Base-by-base conservation (phyloP, 1,284 basidiomycete species). In the Thelephora terrestris region DNA sequence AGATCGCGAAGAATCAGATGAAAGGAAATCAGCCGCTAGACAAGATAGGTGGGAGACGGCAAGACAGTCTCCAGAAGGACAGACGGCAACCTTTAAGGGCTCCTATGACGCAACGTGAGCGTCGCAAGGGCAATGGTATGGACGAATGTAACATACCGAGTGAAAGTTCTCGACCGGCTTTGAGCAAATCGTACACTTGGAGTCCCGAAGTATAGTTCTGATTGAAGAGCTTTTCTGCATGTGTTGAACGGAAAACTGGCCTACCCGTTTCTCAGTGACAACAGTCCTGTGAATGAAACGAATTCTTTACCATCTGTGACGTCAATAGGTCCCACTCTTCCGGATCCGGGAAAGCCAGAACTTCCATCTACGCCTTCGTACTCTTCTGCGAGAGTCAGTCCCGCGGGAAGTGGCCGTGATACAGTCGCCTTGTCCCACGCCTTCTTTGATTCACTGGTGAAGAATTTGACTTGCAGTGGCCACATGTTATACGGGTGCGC, bases 301-400 rank as follows among this genome's bases (percentile, higher is more conserved):
- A 39, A 21, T 10, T 18, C 54, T 71, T 50, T 53, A 82, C 82
- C 68, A 58, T 90, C 88, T 29, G 74, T 74, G 9, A 86, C 76
- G 50, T 75, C 71, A 32, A 91, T 79, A 0, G 81, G 76, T 3
- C 73, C 78, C 21, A 53, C 58, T 37, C 79, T 69, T 18, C 76
- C 75, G 9, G 73, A 69, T 4, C 76, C 73, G 2, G 52, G 34
- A 32, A 64, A 53, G 2, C 75, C 74, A 40, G 75, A 75, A 48
- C 76, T 75, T 0, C 85, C 85, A 57, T 85, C 79, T 0, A 89
- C 84, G 7, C 86, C 86, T 58, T 88, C 83, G 1, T 81, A 61
- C 60, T 88, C 84, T 9, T 78, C 59, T 2, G 65, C 60, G 39
- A 60, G 71, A 2, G 69, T 75, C 47, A 83, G 73, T 0, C 76